phyloP scores from a whole-genome alignment of 2,329 filamentous ascomycete genomes.

The Madurella fahalii region DNA sequence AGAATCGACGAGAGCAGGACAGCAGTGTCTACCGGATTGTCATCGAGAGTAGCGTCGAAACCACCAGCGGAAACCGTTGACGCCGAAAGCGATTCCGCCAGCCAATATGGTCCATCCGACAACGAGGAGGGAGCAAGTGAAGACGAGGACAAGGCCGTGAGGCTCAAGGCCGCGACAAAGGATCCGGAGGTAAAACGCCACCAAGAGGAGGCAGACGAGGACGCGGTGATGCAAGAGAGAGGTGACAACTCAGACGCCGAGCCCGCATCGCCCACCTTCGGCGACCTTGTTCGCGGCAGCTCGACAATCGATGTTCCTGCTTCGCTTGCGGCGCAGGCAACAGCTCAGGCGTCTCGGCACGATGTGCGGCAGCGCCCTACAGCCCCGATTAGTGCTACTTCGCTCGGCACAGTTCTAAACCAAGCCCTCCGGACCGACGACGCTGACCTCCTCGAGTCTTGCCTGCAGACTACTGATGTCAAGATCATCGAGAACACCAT shows the following conservation, averaged over 20 bases:
- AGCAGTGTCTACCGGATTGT: conserved; percentile 44
- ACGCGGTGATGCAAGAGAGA: conserved; percentile 26
- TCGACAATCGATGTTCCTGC: conserved; percentile 71
- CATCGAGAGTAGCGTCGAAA: conserved; percentile 27
- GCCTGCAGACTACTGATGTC: conserved; percentile 74
- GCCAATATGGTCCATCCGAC: conserved; percentile 44
- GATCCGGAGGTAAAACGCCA: conserved; percentile 19
- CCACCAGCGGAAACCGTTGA: conserved; percentile 44
- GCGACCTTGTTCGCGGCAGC: conserved; percentile 71
- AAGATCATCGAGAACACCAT: conserved; percentile 82
- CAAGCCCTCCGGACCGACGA: conserved; percentile 94
- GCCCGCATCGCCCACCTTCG: conserved; percentile 66
- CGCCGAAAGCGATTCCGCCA: conserved; percentile 54
- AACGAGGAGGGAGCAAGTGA: conserved; percentile 34
- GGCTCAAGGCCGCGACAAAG: conserved; percentile 11
- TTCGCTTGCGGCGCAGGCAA: conserved; percentile 45
- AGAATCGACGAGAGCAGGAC: conserved; percentile 57
- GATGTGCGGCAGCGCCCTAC: conserved; percentile 45
- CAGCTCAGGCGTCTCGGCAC: conserved; percentile 28
- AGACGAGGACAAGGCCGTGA: conserved; percentile 13
- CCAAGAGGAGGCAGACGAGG: conserved; percentile 24
- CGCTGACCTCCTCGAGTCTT: conserved; percentile 82
- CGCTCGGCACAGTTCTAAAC: conserved; percentile 85
- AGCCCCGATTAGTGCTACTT: conserved; percentile 63
- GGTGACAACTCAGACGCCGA: conserved; percentile 41